Evolutionary conservation across 192 early-diverging fungal species (phyloP).

Genomic region (Umbelopsis sp.): DNA sequence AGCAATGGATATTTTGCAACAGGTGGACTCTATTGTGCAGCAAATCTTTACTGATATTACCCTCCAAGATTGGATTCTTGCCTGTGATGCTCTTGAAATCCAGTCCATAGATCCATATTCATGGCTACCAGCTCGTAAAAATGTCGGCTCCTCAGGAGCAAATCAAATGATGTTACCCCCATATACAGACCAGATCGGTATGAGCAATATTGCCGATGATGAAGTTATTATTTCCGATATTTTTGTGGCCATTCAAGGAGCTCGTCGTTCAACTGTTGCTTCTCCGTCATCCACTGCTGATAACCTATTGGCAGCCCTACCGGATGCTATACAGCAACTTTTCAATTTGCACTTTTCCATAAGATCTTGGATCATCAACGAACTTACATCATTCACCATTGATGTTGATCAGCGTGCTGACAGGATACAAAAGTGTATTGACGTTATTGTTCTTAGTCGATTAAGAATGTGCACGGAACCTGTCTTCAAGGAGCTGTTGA

Average conservation of each 20-base stretch:
- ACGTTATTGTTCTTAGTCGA: conserved; percentile 60
- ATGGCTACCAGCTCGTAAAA: conserved; percentile 46
- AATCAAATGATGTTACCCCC: not conserved
- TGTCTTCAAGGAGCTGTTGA: not conserved
- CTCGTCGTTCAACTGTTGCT: conserved; percentile 49
- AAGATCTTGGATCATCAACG: conserved; percentile 66
- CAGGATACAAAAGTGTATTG: conserved; percentile 61
- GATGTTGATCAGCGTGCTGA: conserved; percentile 52
- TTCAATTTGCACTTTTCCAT: conserved; percentile 68
- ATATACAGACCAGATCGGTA: not conserved
- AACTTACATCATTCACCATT: conserved; percentile 53
- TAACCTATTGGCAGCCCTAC: conserved; percentile 57
- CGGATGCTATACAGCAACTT: conserved; percentile 65
- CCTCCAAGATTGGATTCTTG: conserved; percentile 50
- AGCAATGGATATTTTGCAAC: conserved; percentile 29
- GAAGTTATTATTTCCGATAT: conserved; percentile 66
- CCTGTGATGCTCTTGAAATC: conserved; percentile 49
- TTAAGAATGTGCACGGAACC: conserved; percentile 26
- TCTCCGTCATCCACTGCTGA: conserved; percentile 52
- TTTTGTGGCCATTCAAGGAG: conserved; percentile 58
- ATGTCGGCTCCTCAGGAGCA: not conserved
- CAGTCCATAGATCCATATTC: conserved; percentile 48
- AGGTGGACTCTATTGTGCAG: conserved; percentile 38
- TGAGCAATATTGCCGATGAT: conserved; percentile 44
- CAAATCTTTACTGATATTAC: conserved; percentile 38